phyloP scores from a whole-genome alignment of 202 grass and related monocot genomes.

The Schoenoplectus tabernaemontani region DNA sequence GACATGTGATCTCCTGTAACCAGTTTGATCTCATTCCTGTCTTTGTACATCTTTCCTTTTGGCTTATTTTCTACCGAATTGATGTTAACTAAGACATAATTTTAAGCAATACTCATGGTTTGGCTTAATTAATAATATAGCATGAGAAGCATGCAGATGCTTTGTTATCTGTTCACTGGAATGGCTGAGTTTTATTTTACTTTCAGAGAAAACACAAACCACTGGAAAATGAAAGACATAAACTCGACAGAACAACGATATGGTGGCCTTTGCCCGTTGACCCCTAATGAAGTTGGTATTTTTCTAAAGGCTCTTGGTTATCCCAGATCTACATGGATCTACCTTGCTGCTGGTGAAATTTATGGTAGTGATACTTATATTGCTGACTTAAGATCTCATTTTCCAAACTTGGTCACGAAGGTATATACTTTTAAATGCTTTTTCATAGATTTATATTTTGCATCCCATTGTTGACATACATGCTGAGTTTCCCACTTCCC shows the following conservation, averaged over 20 bases:
- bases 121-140: not conserved
- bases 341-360: constrained; percentile 90
- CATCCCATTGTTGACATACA: not conserved
- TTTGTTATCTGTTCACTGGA: constrained; percentile 4
- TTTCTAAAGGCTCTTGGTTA: constrained; percentile 75
- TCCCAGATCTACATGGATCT: constrained; percentile 77
- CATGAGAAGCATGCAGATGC: not conserved
- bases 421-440: constrained; percentile 22
- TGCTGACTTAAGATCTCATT: constrained; percentile 57
- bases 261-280: constrained; percentile 80
- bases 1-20: not conserved
- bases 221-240: constrained; percentile 97
- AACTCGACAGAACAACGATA: constrained; percentile 77
- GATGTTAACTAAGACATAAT: not conserved
- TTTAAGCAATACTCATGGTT: not conserved
- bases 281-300: constrained; percentile 69
- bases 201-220: constrained; percentile 71
- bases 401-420: constrained; percentile 94
- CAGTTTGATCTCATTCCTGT: not conserved
- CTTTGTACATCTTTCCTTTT: not conserved
- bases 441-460: not conserved
- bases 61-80: not conserved
- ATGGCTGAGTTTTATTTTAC: constrained; percentile 1
- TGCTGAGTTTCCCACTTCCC: not conserved
- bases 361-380: constrained; percentile 87